phyloP scores from a whole-genome alignment of 2,329 filamentous ascomycete species.

The Blastomyces emzantsi region DNA sequence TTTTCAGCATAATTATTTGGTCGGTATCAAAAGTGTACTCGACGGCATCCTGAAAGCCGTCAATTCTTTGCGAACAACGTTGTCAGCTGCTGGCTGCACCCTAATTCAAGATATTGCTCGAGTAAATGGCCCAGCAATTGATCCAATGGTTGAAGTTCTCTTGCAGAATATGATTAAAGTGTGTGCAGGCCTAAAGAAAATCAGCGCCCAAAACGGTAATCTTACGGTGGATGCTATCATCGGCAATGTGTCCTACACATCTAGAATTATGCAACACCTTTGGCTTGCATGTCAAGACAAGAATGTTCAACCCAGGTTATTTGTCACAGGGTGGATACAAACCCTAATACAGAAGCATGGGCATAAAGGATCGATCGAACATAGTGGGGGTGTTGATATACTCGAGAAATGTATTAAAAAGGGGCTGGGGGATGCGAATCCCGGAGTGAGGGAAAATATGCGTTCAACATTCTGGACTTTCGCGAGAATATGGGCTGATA shows the following conservation, averaged over 20 bases:
- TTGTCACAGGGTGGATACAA: constrained; percentile 72
- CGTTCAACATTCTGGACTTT: constrained; percentile 82
- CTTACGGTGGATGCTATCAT: constrained; percentile 72
- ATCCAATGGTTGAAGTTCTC: constrained; percentile 81
- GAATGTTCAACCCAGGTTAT: constrained; percentile 77
- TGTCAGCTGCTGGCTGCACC: constrained; percentile 77
- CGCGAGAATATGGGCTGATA: constrained; percentile 64
- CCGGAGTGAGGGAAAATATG: constrained; percentile 78
- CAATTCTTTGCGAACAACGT: constrained; percentile 75
- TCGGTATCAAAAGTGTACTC: constrained; percentile 61
- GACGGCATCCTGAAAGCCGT: constrained; percentile 84
- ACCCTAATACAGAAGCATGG: constrained; percentile 68
- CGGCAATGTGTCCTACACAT: constrained; percentile 66
- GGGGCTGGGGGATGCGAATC: constrained; percentile 80
- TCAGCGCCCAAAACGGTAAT: constrained; percentile 76
- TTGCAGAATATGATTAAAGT: constrained; percentile 86
- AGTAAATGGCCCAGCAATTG: constrained; percentile 66
- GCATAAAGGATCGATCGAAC: constrained; percentile 76
- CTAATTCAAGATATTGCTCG: constrained; percentile 77
- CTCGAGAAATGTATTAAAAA: constrained; percentile 85
- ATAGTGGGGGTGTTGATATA: constrained; percentile 69
- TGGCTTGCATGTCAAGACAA: constrained; percentile 80
- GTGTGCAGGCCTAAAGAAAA: constrained; percentile 84
- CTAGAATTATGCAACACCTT: constrained; percentile 76
- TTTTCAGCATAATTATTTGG: constrained; percentile 61